phyloP scores from a whole-genome alignment of 108 stramenopile genomes.

The Asterionellopsis glacialis region DNA sequence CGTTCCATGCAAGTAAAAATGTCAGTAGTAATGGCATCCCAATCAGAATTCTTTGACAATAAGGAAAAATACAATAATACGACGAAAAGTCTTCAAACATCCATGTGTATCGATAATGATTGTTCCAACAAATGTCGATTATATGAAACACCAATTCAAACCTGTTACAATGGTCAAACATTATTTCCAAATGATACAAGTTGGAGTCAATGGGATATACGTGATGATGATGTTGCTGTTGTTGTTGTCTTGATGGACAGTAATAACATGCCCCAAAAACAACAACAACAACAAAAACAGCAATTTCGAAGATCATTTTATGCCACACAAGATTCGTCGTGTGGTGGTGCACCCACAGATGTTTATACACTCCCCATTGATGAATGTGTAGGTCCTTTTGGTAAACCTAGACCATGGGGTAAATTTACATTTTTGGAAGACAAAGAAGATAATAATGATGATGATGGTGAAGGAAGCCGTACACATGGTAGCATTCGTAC shows the following conservation, averaged over 20 bases:
- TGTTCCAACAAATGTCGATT: background rate
- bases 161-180: constrained; percentile 35
- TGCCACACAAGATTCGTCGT: constrained; percentile 22
- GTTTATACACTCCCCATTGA: constrained; percentile 23
- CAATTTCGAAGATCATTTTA: constrained; percentile 26
- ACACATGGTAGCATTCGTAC: too few species aligned
- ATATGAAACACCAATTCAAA: constrained; percentile 32
- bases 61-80: too few species aligned
- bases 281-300: too few species aligned
- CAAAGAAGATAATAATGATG: background rate
- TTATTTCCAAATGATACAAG: constrained; percentile 38
- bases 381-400: constrained; percentile 41
- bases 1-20: too few species aligned
- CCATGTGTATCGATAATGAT: too few species aligned
- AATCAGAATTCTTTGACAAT: too few species aligned
- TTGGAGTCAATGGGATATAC: constrained; percentile 35
- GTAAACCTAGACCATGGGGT: constrained; percentile 40
- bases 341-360: constrained; percentile 21
- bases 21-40: too few species aligned
- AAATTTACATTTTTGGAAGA: constrained; percentile 27
- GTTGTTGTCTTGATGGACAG: too few species aligned
- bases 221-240: constrained; percentile 19
- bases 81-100: too few species aligned
- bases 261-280: too few species aligned
- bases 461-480: too few species aligned